Conservation (phyloP, 371 early-diverging fungal genomes). For the Haplosporangium sp. region DNA sequence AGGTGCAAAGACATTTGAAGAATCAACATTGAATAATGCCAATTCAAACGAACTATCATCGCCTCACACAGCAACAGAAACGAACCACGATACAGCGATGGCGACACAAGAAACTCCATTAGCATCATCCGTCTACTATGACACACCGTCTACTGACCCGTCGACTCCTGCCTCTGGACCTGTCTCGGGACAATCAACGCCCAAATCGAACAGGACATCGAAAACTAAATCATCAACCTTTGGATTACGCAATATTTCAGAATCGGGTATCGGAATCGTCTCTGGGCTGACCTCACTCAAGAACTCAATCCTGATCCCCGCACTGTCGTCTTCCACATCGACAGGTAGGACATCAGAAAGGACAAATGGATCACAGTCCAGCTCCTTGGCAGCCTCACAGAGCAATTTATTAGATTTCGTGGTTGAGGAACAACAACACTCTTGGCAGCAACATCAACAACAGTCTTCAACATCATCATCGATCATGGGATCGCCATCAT, state of each 20-base stretch:
- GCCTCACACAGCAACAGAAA: background rate
- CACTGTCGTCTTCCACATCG: slow-evolving; percentile 11
- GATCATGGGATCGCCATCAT: slow-evolving; percentile 3
- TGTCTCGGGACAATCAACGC: background rate
- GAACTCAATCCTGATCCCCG: slow-evolving; percentile 55
- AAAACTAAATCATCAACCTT: slow-evolving; percentile 13
- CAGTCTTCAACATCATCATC: slow-evolving; percentile 15
- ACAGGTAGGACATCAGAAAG: background rate
- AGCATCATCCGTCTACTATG: background rate
- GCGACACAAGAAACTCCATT: background rate
- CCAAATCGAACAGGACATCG: slow-evolving; percentile 1
- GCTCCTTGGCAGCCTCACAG: slow-evolving; percentile 16
- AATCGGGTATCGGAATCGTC: slow-evolving; percentile 28
- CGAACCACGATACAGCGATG: background rate
- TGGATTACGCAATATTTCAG: slow-evolving; percentile 23
- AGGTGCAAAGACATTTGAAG: slow-evolving; percentile 8
- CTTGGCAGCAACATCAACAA: slow-evolving; percentile 5
- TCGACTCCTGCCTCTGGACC: background rate
- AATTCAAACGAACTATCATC: background rate
- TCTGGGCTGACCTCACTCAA: slow-evolving; percentile 50
- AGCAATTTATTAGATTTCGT: slow-evolving; percentile 33
- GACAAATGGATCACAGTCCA: background rate
- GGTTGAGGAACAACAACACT: slow-evolving; percentile 5
- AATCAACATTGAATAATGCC: background rate
- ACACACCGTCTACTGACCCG: background rate